These are phyloP conservation scores for Coelastrella sp. DNA, from an alignment of 139 green algal genomes.

Conservation along the genomic window DNA sequence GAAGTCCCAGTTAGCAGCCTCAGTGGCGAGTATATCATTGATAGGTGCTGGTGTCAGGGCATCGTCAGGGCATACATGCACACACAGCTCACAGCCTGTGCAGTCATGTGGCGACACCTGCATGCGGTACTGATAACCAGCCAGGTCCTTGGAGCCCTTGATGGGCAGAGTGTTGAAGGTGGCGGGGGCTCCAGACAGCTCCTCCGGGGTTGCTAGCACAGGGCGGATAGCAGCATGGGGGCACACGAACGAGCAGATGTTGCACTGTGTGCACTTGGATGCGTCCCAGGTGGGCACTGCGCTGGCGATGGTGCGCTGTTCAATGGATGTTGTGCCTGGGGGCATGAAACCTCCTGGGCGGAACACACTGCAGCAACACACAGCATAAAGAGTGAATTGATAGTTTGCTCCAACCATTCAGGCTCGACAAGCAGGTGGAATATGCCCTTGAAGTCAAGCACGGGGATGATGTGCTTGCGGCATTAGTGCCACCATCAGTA, in stretches of 20 bases:
- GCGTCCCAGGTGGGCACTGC: slow-evolving; percentile 61
- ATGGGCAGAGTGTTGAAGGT: slow-evolving; percentile 54
- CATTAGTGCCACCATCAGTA: not conserved
- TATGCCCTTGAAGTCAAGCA: not conserved
- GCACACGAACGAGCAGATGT: slow-evolving; percentile 78
- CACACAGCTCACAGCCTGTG: slow-evolving; percentile 74
- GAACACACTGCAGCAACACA: slow-evolving; percentile 39
- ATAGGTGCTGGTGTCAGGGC: slow-evolving; percentile 56
- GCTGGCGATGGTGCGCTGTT: slow-evolving; percentile 64
- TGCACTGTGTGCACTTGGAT: slow-evolving; percentile 72
- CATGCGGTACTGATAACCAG: slow-evolving; percentile 64
- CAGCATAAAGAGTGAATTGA: not conserved
- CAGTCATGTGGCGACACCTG: slow-evolving; percentile 74
- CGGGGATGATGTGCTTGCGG: not conserved
- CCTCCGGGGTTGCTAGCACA: slow-evolving; percentile 52
- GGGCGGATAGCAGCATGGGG: slow-evolving; percentile 73
- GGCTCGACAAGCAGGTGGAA: no score
- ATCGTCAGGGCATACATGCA: slow-evolving; percentile 68
- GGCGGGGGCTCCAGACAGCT: slow-evolving; percentile 53
- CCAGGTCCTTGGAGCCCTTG: slow-evolving; percentile 52
- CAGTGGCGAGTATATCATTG: slow-evolving; percentile 44
- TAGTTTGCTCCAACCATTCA: not conserved
- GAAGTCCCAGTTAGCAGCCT: slow-evolving; percentile 63
- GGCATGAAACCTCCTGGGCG: slow-evolving; percentile 58
- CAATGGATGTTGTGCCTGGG: slow-evolving; percentile 62